These are phyloP conservation scores for Fusarium transvaalense DNA, from an alignment of 2,329 filamentous ascomycete species.

Conservation along the genomic window DNA sequence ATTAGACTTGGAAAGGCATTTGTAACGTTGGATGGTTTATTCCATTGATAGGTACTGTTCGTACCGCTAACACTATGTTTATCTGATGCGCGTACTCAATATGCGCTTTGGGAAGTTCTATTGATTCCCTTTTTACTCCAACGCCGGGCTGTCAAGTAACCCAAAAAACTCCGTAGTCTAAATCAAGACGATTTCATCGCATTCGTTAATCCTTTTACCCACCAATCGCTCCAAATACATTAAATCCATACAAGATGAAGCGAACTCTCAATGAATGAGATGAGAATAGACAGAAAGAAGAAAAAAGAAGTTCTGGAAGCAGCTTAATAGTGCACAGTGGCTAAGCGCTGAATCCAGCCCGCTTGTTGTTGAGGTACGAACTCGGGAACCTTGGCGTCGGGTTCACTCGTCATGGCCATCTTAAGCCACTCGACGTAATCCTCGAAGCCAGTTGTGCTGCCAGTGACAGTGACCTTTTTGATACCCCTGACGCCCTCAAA, in stretches of 20 bases:
- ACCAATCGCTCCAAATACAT: conserved; percentile 1
- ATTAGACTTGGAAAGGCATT: neutral
- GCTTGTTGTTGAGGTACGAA: conserved; percentile 39
- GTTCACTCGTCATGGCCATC: conserved; percentile 52
- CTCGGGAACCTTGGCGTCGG: conserved; percentile 38
- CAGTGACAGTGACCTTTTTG: conserved; percentile 52
- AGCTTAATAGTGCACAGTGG: conserved; percentile 42
- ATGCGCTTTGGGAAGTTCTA: conserved; percentile 18
- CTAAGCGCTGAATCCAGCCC: conserved; percentile 44
- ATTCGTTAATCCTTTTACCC: conserved; percentile 32
- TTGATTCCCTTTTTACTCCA: conserved; percentile 12
- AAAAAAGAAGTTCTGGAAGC: neutral
- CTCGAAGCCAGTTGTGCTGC: conserved; percentile 57
- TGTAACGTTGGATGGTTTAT: neutral
- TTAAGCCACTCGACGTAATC: conserved; percentile 59
- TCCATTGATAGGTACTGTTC: conserved; percentile 4
- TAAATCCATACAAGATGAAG: conserved; percentile 6
- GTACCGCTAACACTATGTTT: conserved; percentile 1
- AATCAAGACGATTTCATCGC: conserved; percentile 15
- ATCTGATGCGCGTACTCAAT: conserved; percentile 5
- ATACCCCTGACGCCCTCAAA: conserved; percentile 61
- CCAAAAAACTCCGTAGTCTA: conserved; percentile 29
- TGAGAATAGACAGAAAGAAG: neutral
- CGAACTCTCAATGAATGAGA: neutral
- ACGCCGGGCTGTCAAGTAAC: conserved; percentile 7